Base-by-base conservation (phyloP, 1,284 basidiomycete genomes). In the Tylopilus sp. region DNA sequence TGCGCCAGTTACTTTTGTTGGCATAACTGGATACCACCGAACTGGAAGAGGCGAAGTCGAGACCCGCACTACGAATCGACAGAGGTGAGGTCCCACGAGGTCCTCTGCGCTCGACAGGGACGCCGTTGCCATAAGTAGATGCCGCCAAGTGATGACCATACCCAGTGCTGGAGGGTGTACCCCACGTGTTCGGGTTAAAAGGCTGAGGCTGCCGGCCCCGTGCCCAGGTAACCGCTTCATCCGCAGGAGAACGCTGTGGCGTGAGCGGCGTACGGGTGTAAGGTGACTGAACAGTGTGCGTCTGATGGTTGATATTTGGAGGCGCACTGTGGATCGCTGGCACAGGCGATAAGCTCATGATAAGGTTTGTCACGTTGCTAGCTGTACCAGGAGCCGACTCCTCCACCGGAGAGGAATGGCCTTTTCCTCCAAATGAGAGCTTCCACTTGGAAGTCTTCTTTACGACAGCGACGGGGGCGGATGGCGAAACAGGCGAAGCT, bases 391-490 rank as follows among this genome's bases (percentile, higher is more conserved):
- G 71, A 30, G 63, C 60, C 18, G 64, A 57, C 54, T 79, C 82
- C 46, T 78, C 77, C 12, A 71, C 63, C 7, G 75, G 68, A 26
- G 76, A 61, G 46, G 69, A 59, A 50, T 82, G 85, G 26, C 84
- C 54, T 35, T 66, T 66, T n/a, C 66, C 82, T 19, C 67, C 84
- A 62, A 90, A 87, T 47, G 79, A 74, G 47, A 88, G 73, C 63
- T 86, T 89, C 87, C 87, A 90, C 64, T 84, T 88, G 39, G 82
- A 86, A 46, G 84, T 71, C 72, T 89, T 90, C 77, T 89, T 90
- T 57, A 55, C 58, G 7, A 65, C 55, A 5, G 53, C 45, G 2
- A 55, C 44, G 5, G 23, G 19, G 4, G 44, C 16, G 2, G 52
- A 31, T 18, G 52, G 44, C 2, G 48, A 37, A 46, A 44, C 45